A percentile compares a stretch with the other conserved stretches of the same genome.
Evolutionary conservation across 2,329 filamentous ascomycete species (phyloP).

Genomic region (Ascochyta viciae-villosae): DNA sequence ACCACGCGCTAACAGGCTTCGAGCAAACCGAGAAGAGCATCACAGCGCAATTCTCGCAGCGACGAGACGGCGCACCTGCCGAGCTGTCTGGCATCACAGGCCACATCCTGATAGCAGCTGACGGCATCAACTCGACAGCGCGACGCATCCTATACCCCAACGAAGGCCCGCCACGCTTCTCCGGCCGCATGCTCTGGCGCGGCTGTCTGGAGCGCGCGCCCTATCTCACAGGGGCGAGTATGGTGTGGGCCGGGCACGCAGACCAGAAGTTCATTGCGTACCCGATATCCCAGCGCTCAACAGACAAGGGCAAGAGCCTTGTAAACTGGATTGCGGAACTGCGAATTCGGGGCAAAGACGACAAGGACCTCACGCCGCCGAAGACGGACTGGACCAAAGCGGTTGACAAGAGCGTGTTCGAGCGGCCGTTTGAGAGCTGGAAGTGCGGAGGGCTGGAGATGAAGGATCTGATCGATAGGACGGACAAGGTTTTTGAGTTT

Average conservation of each 20-base stretch:
- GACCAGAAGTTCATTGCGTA: constrained; percentile 59
- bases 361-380: constrained; percentile 54
- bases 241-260: constrained; percentile 57
- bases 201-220: constrained; percentile 52
- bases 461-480: constrained; percentile 52
- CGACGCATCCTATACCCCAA: constrained; percentile 52
- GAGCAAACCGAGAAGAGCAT: constrained; percentile 47
- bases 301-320: constrained; percentile 47
- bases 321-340: constrained; percentile 59
- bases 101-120: constrained; percentile 51
- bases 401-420: constrained; percentile 52
- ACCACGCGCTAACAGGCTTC: constrained; percentile 49
- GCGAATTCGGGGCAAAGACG: constrained; percentile 51
- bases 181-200: constrained; percentile 56
- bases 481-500: constrained; percentile 55
- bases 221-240: constrained; percentile 53
- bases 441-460: constrained; percentile 54
- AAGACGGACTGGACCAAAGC: constrained; percentile 55
- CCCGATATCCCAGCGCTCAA: constrained; percentile 51
- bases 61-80: constrained; percentile 34
- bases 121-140: constrained; percentile 56
- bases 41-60: constrained; percentile 49
- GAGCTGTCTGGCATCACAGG: constrained; percentile 41
- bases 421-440: constrained; percentile 51
- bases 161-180: constrained; percentile 55